Evolutionary conservation across 495 filamentous ascomycete genomes (phyloP).

Genomic region (Amphirosellinia nigrospora): DNA sequence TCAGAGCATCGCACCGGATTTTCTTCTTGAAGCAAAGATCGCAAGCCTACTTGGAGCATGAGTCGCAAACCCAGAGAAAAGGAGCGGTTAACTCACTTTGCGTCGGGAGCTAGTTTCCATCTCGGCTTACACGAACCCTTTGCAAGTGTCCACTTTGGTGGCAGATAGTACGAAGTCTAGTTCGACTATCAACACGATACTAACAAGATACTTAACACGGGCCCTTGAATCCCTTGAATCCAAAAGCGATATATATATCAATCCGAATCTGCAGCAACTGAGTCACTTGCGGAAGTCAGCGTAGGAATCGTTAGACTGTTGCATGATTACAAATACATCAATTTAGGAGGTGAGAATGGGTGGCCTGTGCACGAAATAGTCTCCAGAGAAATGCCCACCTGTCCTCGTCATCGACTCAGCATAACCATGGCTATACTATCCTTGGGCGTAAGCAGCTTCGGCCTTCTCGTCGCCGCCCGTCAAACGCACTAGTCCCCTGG

Average conservation of each 20-base stretch:
- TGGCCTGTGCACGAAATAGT: not conserved
- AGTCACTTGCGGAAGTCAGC: not conserved
- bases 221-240: not conserved
- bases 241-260: not conserved
- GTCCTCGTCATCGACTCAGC: not conserved
- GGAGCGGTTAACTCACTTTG: conserved; percentile 26
- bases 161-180: not conserved
- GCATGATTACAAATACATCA: not conserved
- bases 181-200: not conserved
- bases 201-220: not conserved
- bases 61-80: not conserved
- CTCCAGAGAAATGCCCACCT: not conserved
- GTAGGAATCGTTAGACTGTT: not conserved
- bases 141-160: not conserved
- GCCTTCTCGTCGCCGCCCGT: not conserved
- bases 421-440: not conserved
- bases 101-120: conserved; percentile 40
- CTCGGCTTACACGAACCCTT: not conserved
- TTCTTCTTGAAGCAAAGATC: conserved; percentile 47
- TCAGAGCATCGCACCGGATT: conserved; percentile 44
- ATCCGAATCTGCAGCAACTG: not conserved
- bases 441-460: not conserved
- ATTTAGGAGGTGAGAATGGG: not conserved
- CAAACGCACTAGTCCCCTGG: not conserved
- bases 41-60: conserved; percentile 25